Evolutionary conservation across 495 filamentous ascomycete species (phyloP).

Genomic region (Penicillium chermesinum): DNA sequence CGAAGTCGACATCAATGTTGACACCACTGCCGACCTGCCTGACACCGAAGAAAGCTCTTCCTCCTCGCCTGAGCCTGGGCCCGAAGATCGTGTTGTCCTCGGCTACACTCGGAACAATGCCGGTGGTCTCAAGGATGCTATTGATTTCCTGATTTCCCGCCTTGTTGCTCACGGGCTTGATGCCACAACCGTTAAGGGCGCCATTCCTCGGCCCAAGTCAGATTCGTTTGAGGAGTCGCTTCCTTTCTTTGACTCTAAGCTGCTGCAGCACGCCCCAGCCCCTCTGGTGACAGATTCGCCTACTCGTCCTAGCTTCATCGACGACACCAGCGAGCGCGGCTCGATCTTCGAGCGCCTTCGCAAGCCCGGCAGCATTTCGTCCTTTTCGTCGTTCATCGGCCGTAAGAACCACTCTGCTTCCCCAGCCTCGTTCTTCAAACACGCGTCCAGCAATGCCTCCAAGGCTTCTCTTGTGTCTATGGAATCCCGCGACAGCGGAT

Average conservation of each 20-base stretch:
- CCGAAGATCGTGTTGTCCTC: conserved; percentile 54
- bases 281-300: conserved; percentile 79
- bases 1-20: conserved; percentile 75
- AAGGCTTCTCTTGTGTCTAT: conserved; percentile 91
- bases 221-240: conserved; percentile 97
- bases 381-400: conserved; percentile 86
- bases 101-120: conserved; percentile 96
- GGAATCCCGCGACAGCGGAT: conserved; percentile 86
- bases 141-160: conserved; percentile 83
- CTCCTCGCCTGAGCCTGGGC: conserved; percentile 28
- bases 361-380: conserved; percentile 89
- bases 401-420: conserved; percentile 89
- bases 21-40: conserved; percentile 40
- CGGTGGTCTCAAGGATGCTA: conserved; percentile 89
- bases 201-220: conserved; percentile 92
- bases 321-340: conserved; percentile 72
- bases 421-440: conserved; percentile 80
- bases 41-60: conserved; percentile 28
- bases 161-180: conserved; percentile 82
- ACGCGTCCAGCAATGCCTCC: conserved; percentile 87
- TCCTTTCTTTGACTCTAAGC: conserved; percentile 92
- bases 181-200: conserved; percentile 79
- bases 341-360: conserved; percentile 84
- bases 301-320: conserved; percentile 68
- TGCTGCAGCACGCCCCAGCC: conserved; percentile 83